Evolutionary conservation across 73 alveolate species (phyloP).

Genomic region (Tetrahymena thermophila): DNA sequence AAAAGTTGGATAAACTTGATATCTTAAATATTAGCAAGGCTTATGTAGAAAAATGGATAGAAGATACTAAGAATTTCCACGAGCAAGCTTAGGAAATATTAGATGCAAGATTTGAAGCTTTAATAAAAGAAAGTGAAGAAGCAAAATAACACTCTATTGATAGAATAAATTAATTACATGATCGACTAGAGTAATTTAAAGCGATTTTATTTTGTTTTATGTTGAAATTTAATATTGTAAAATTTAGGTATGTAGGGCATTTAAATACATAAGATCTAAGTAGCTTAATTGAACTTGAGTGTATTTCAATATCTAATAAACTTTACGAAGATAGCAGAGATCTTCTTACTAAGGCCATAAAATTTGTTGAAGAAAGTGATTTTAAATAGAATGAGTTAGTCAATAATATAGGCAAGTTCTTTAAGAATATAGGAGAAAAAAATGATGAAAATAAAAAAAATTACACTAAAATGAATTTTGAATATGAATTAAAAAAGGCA

Average conservation of each 20-base stretch:
- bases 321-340: conserved; percentile 10
- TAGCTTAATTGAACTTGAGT: conserved; percentile 4
- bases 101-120: conserved; percentile 17
- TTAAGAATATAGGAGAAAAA: conserved; percentile 17
- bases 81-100: conserved; percentile 31
- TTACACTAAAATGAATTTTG: not conserved
- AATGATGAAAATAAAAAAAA: conserved; percentile 43
- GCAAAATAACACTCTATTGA: not conserved
- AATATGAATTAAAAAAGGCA: conserved; percentile 31
- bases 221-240: not conserved
- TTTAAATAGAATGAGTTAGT: conserved; percentile 11
- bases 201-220: not conserved
- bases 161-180: not conserved
- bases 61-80: conserved; percentile 24
- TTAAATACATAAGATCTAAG: conserved; percentile 26
- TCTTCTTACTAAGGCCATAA: conserved; percentile 16
- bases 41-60: conserved; percentile 38
- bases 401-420: conserved; percentile 12
- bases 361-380: conserved; percentile 24
- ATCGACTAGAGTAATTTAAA: not conserved
- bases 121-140: conserved; percentile 15
- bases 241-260: conserved; percentile 1
- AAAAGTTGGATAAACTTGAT: conserved; percentile 8
- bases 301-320: conserved; percentile 2
- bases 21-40: conserved; percentile 10